Evolutionary conservation across 2,329 filamentous ascomycete species (phyloP), one percentile per base, ranked within the genome.

Genomic region (Ophiocordyceps camponoti-rufipedis): DNA sequence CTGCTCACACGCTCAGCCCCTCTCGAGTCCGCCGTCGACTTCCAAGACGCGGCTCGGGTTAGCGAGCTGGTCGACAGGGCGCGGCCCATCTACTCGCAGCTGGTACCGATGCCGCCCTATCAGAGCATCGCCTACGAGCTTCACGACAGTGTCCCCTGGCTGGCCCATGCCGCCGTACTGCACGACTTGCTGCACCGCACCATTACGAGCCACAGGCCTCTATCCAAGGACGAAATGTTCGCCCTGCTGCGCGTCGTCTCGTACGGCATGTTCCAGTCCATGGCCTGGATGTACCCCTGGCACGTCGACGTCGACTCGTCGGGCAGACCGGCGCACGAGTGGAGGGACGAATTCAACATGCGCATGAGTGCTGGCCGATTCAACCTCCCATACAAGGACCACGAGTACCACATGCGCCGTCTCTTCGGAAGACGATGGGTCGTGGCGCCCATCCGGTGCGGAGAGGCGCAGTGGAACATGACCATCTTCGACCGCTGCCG

Each of bases 401-500:
- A 28, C 29, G 23, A 46, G 10, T n/a, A 28, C 11, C 47, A 45
- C 43, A 43, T 43, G 38, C 12, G 28, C n/a, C 39, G 29, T 3
- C 31, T 51, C 14, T 46, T 44, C 41, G 41, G 42, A 23, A 44
- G 39, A 16, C 47, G 50, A 5, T 54, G 46, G 40, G 41, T 53
- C 11, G 47, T 53, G 3, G 49, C 47, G n/a, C 51, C 52, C 16
- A 38, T 54, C 29, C 31, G 42, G 39, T 47, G 48, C 18, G 45
- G 40, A 14, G 16, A 35, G 7, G n/a, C 16, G 29, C 47, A 51
- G 31, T 53, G 52, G 53, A 46, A 43, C 44, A 53, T 54, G 49
- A 51, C 49, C 44, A 45, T 54, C 32, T 54, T 53, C 33, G 53
- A 54, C 44, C 51, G 53, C 11, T 6, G 41, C 10, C 23, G 28